Percentiles rank a stretch among this genome's conserved stretches.
Evolutionary conservation across 23 red algal genomes (phyloP).

Genomic region (Agarophyton chilense): DNA sequence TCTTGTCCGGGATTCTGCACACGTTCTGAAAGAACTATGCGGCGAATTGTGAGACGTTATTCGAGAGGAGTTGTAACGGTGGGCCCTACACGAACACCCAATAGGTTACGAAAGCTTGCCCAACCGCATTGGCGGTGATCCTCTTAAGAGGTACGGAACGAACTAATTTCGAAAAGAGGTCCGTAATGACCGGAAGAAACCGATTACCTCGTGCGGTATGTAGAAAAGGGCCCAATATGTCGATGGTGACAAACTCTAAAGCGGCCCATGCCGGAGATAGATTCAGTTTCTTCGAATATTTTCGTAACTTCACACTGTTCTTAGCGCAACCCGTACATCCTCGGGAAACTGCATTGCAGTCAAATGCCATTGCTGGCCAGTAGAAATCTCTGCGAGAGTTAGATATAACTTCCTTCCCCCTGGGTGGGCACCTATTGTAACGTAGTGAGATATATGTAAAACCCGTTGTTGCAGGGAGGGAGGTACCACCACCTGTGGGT

Average conservation of each 20-base stretch:
- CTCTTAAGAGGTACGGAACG: slow-evolving; percentile 13
- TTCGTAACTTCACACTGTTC: slow-evolving; percentile 8
- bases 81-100: slow-evolving; percentile 18
- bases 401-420: slow-evolving; percentile 2
- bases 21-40: slow-evolving; percentile 45
- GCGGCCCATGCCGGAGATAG: not conserved
- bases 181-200: slow-evolving; percentile 48
- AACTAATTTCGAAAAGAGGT: slow-evolving; percentile 45
- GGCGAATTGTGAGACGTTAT: slow-evolving; percentile 39
- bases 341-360: not conserved
- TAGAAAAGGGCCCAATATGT: not conserved
- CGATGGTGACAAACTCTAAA: not conserved
- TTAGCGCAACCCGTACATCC: not conserved
- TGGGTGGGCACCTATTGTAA: not conserved
- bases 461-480: not conserved
- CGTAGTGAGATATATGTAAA: not conserved
- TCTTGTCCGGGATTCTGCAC: slow-evolving; percentile 1
- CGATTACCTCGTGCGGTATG: not conserved
- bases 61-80: slow-evolving; percentile 10
- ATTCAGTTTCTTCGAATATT: not conserved
- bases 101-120: not conserved
- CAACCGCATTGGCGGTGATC: not conserved
- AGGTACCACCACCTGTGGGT: slow-evolving; percentile 10
- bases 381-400: not conserved
- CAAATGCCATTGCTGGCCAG: not conserved